These are phyloP conservation scores for Acer saccharum DNA, from an alignment of 345 rosid species.

Conservation along the genomic window DNA sequence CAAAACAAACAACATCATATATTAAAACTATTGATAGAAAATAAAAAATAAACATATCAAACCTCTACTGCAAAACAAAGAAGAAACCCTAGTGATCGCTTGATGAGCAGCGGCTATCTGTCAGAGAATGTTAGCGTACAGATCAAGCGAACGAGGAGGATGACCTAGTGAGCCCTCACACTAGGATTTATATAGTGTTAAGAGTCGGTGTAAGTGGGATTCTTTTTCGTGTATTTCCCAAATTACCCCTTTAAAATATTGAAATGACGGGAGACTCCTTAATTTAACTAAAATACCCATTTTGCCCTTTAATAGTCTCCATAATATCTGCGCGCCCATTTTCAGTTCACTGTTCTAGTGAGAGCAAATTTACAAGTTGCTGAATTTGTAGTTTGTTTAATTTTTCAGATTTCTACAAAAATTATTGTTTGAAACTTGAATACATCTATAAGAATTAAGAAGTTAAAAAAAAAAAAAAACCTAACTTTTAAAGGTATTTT, in stretches of 20 bases:
- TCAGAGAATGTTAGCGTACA: neutral
- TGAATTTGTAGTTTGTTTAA: neutral
- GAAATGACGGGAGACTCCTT: neutral
- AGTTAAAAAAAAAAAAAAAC: too few species aligned
- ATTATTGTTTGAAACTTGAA: too few species aligned
- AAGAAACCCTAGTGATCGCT: neutral
- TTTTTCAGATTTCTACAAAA: neutral
- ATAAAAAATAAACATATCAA: neutral
- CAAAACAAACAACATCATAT: neutral
- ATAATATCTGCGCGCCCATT: too few species aligned
- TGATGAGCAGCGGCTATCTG: neutral
- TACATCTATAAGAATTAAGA: too few species aligned
- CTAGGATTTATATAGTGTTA: neutral
- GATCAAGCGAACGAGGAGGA: neutral
- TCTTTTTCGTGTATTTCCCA: neutral
- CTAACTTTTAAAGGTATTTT: too few species aligned
- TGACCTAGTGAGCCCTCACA: neutral
- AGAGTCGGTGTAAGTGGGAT: neutral
- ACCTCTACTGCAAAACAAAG: constrained; percentile 8
- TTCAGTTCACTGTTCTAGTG: neutral
- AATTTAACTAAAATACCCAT: neutral
- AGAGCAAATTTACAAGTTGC: neutral
- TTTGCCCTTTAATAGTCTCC: neutral
- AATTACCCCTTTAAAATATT: neutral
- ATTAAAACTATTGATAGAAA: neutral